Percentiles rank a stretch among this genome's conserved stretches.
Conservation (phyloP, 495 filamentous ascomycete species). For the Daldinia grandis region DNA sequence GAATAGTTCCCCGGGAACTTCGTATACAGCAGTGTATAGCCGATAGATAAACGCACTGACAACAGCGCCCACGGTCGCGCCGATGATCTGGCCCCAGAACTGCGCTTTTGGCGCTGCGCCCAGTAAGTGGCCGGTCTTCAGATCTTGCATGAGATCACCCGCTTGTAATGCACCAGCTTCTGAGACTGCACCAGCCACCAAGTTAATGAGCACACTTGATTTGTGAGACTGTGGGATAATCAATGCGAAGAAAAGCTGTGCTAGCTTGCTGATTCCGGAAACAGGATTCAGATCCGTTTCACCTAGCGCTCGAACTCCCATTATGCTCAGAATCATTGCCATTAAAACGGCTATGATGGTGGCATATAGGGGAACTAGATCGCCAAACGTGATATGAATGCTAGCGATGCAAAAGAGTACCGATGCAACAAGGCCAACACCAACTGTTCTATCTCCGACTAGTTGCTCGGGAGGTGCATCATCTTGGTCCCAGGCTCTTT, state of each 20-base stretch:
- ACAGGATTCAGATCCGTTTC: slow-evolving; percentile 98
- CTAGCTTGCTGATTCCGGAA: slow-evolving; percentile 94
- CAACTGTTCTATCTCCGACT: slow-evolving; percentile 74
- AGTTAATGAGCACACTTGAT: slow-evolving; percentile 88
- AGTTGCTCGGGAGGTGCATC: slow-evolving; percentile 88
- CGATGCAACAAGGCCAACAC: slow-evolving; percentile 77
- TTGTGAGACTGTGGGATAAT: slow-evolving; percentile 76
- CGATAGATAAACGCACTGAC: slow-evolving; percentile 88
- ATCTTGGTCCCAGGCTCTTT: slow-evolving; percentile 56
- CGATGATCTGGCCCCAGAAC: slow-evolving; percentile 95
- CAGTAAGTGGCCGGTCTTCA: slow-evolving; percentile 95
- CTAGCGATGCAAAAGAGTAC: slow-evolving; percentile 79
- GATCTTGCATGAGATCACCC: slow-evolving; percentile 97
- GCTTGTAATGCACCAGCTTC: slow-evolving; percentile 92
- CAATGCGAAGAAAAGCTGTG: slow-evolving; percentile 92
- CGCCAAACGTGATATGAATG: slow-evolving; percentile 81
- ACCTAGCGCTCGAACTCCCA: slow-evolving; percentile 93
- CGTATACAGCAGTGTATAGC: slow-evolving; percentile 89
- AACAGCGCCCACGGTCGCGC: slow-evolving; percentile 85
- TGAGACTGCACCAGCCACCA: slow-evolving; percentile 89
- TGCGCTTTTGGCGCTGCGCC: slow-evolving; percentile 93
- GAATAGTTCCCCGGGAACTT: slow-evolving; percentile 86
- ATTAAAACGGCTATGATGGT: slow-evolving; percentile 86
- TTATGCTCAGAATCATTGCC: slow-evolving; percentile 87
- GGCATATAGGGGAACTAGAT: slow-evolving; percentile 71